These are phyloP conservation scores for Pinus albicaulis DNA, from an alignment of 75 land plant species.

Conservation along the genomic window DNA sequence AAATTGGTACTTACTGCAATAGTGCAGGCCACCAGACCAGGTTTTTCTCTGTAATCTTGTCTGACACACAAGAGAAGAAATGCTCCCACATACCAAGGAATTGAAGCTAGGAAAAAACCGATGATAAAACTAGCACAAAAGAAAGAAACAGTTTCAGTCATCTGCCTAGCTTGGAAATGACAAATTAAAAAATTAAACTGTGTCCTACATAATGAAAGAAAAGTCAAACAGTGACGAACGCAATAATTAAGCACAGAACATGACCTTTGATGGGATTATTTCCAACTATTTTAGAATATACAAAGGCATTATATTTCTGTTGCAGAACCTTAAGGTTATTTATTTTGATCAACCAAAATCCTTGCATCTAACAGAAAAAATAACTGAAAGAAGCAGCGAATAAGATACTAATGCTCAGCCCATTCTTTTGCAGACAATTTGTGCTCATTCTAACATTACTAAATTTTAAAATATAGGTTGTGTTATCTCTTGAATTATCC, in stretches of 20 bases:
- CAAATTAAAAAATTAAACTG: neutral
- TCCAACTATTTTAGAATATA: neutral
- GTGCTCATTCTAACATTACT: neutral
- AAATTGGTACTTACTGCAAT: constrained; percentile 50
- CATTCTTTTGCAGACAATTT: neutral
- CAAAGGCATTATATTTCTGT: neutral
- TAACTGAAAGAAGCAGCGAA: neutral
- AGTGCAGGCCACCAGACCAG: constrained; percentile 61
- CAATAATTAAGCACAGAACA: neutral
- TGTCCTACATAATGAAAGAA: neutral
- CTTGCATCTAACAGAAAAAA: neutral
- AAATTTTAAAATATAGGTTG: neutral
- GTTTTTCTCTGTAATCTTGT: constrained; percentile 51
- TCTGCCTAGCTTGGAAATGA: neutral
- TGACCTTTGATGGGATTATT: constrained; percentile 1
- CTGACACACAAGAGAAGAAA: constrained; percentile 45
- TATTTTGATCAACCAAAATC: neutral
- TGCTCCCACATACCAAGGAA: constrained; percentile 74
- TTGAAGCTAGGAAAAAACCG: constrained; percentile 50
- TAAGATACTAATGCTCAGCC: neutral
- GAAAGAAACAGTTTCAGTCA: constrained; percentile 2
- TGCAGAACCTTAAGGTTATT: neutral
- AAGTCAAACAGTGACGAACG: neutral
- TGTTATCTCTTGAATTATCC: no score
- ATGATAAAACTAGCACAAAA: constrained; percentile 38